Evolutionary conservation across 2,329 filamentous ascomycete genomes (phyloP).

Genomic region (Thermochaetoides dissita): DNA sequence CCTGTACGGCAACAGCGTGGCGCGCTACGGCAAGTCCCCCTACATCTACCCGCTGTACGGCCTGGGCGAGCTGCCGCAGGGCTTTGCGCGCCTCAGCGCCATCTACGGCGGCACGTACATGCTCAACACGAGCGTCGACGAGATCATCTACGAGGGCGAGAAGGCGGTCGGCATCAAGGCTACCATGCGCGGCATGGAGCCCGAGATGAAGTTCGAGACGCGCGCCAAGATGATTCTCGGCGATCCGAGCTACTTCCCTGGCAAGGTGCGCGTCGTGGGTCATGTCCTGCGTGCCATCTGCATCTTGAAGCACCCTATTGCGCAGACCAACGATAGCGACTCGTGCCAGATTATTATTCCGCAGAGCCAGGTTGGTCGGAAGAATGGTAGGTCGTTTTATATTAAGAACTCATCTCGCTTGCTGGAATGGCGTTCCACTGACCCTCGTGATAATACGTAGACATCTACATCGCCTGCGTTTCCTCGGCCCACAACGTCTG

Average conservation of each 20-base stretch:
- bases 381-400: slow-evolving; percentile 58
- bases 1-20: slow-evolving; percentile 94
- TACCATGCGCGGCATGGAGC: slow-evolving; percentile 77
- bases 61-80: slow-evolving; percentile 90
- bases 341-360: slow-evolving; percentile 94
- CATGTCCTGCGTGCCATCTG: slow-evolving; percentile 94
- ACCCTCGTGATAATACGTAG: slow-evolving; percentile 27
- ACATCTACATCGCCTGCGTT: slow-evolving; percentile 94
- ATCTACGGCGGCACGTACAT: slow-evolving; percentile 99
- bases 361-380: slow-evolving; percentile 90
- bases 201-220: slow-evolving; percentile 86
- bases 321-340: slow-evolving; percentile 77
- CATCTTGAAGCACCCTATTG: slow-evolving; percentile 87
- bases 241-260: slow-evolving; percentile 91
- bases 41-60: slow-evolving; percentile 99
- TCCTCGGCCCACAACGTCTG: slow-evolving; percentile 95
- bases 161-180: slow-evolving; percentile 95
- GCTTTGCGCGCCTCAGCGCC: slow-evolving; percentile 90
- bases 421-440: slow-evolving; percentile 4
- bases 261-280: slow-evolving; percentile 74
- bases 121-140: slow-evolving; percentile 90
- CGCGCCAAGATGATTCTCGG: slow-evolving; percentile 93
- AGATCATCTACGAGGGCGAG: slow-evolving; percentile 68
- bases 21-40: slow-evolving; percentile 92
- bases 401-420: background rate